Base-by-base conservation (phyloP, 139 green algal species). In the Picochlorum sp. region DNA sequence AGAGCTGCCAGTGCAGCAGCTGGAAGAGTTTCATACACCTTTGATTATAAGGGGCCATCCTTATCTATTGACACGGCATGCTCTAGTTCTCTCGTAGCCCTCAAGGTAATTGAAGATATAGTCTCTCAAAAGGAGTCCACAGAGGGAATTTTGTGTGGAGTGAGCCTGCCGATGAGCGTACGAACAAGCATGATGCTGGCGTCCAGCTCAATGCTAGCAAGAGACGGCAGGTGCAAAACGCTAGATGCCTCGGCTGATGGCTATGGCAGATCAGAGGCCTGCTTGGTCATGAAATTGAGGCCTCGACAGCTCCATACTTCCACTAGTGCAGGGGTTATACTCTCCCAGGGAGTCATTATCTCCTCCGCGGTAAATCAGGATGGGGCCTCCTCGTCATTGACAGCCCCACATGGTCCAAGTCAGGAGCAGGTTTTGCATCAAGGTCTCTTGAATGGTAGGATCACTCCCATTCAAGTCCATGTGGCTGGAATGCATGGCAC, bases 21-120 rank as follows among this genome's bases (percentile, higher is more conserved):
- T 2, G 88, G 88, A 7, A 79, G 88, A 13, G 60, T 94, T 5
- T 74, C 79, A 1, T 95, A 83, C 70, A 75, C 68, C 4, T 90
- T 92, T 70, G 78, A 71, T 4, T 76, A 92, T 44, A 65, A 66
- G 10, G 87, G 86, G 3, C 78, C 87, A 7, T 66, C 78, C 41
- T 31, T 91, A n/a, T 72, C 76, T 13, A 63, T 95, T 4, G 87
- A 92, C 70, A 94, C 85, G 0, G 88, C 86, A 14, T 95, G 88
- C 76, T 89, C 77, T 15, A 84, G 76, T 3, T 84, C 77, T 9
- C 75, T 95, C 24, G 85, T 95, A 26, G 80, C 76, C 1, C 31
- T 69, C 0, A 76, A 91, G 55, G 41, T 73, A 1, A 82, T 66
- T 1, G 45, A 26, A 4, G n/a, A 16, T 0, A 66, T 83, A 9